Evolutionary conservation across 805 yeast genomes (phyloP).

Genomic region (Zygotorulaspora chibaensis): DNA sequence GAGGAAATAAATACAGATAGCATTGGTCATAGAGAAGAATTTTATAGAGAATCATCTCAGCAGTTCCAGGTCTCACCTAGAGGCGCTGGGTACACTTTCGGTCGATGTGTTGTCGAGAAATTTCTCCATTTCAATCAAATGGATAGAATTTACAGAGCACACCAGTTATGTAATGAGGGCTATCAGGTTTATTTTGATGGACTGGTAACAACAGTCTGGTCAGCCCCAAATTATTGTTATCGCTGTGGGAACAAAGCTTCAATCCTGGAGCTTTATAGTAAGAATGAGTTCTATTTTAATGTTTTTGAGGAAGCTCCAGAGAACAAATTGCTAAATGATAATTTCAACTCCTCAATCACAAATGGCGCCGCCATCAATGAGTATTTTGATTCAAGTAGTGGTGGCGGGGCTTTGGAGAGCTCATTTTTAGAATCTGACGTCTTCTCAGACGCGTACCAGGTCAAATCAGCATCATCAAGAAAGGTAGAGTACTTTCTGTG

Average conservation of each 20-base stretch:
- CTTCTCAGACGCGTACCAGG: constrained; percentile 36
- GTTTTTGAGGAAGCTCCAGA: constrained; percentile 98
- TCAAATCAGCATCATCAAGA: constrained; percentile 31
- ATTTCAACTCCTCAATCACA: constrained; percentile 13
- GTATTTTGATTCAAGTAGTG: constrained; percentile 19
- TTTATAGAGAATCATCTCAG: constrained; percentile 22
- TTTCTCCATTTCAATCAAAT: constrained; percentile 74
- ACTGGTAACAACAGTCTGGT: constrained; percentile 93
- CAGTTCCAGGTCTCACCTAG: constrained; percentile 89
- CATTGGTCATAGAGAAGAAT: constrained; percentile 32
- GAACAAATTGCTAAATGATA: constrained; percentile 46
- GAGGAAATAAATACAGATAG: constrained; percentile 56
- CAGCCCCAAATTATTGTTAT: constrained; percentile 97
- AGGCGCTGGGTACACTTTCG: constrained; percentile 98
- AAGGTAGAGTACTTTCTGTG: constrained; percentile 35
- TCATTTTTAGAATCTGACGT: constrained; percentile 19
- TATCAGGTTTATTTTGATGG: constrained; percentile 89
- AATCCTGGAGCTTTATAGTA: constrained; percentile 79
- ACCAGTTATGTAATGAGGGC: constrained; percentile 95
- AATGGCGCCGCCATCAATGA: constrained; percentile 18
- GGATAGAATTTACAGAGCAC: constrained; percentile 85
- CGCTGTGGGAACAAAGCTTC: constrained; percentile 96
- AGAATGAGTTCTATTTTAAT: constrained; percentile 70
- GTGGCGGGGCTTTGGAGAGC: constrained; percentile 9
- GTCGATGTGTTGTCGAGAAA: constrained; percentile 82